Conservation (phyloP, 2,329 filamentous ascomycete genomes). For the Bipolaris gigantea region DNA sequence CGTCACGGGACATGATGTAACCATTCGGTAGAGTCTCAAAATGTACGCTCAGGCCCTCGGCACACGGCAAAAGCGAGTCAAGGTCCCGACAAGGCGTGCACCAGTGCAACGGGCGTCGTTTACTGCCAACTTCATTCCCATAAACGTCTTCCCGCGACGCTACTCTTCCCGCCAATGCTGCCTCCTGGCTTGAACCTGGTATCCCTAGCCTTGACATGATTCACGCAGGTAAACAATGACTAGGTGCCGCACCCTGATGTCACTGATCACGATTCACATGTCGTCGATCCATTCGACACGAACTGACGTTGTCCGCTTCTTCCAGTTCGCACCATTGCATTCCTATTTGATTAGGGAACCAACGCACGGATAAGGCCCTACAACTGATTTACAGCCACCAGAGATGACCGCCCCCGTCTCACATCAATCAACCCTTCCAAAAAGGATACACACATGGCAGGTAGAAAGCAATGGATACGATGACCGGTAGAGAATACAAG, state of each 20-base stretch:
- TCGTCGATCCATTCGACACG: neutral
- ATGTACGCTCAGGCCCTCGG: neutral
- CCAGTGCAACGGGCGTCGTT: neutral
- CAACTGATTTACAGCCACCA: slow-evolving; percentile 8
- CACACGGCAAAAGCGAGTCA: slow-evolving; percentile 1
- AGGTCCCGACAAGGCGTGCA: neutral
- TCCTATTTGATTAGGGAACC: slow-evolving; percentile 18
- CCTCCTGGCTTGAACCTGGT: neutral
- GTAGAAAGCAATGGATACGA: neutral
- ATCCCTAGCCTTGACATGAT: neutral
- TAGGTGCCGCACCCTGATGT: neutral
- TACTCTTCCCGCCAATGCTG: neutral
- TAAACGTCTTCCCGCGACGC: slow-evolving; percentile 8
- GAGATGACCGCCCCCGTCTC: slow-evolving; percentile 3
- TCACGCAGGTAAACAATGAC: neutral
- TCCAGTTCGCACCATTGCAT: slow-evolving; percentile 10
- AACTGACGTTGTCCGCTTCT: slow-evolving; percentile 25
- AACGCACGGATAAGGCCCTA: slow-evolving; percentile 9
- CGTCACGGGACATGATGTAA: neutral
- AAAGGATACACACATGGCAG: neutral
- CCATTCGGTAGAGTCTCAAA: neutral
- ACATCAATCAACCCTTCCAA: slow-evolving; percentile 5
- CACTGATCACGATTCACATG: neutral
- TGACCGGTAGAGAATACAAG: slow-evolving; percentile 1
- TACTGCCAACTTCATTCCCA: neutral